These are phyloP conservation scores for Withania somnifera DNA, from an alignment of 305 asterid species.

Conservation along the genomic window DNA sequence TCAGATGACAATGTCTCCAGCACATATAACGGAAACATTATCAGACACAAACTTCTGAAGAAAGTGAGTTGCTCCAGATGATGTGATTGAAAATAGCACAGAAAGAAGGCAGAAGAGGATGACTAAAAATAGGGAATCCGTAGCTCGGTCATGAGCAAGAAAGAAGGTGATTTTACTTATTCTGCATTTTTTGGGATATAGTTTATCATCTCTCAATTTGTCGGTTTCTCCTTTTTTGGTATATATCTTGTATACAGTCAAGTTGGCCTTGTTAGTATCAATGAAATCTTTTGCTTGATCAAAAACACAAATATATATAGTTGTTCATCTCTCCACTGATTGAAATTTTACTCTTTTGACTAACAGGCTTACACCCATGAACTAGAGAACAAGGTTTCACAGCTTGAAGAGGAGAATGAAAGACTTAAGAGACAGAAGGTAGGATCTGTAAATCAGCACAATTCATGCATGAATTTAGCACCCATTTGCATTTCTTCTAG, in stretches of 20 bases:
- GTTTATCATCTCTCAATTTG: conserved; percentile 1
- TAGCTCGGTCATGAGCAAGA: conserved; percentile 95
- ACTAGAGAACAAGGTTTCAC: conserved; percentile 87
- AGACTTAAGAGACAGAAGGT: conserved; percentile 78
- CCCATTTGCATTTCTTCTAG: too few species aligned
- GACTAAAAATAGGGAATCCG: conserved; percentile 95
- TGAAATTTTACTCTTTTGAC: conserved; percentile 9
- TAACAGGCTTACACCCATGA: conserved; percentile 86
- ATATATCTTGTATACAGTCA: too few species aligned
- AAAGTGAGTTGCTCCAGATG: conserved; percentile 66
- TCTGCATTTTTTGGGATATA: not conserved
- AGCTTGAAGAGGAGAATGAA: conserved; percentile 83
- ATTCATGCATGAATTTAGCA: not conserved
- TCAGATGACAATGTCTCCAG: conserved; percentile 45
- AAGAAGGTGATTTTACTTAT: conserved; percentile 45
- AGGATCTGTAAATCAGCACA: conserved; percentile 14
- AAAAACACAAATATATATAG: too few species aligned
- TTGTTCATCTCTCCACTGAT: too few species aligned
- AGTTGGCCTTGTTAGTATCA: too few species aligned
- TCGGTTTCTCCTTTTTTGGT: too few species aligned
- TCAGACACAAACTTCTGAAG: conserved; percentile 72
- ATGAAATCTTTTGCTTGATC: too few species aligned
- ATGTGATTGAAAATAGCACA: conserved; percentile 58
- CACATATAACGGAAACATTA: conserved; percentile 56
- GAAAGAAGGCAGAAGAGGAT: conserved; percentile 98